These are phyloP conservation scores for Apiotrichum laibachii DNA, from an alignment of 1,284 basidiomycete genomes.

Conservation along the genomic window DNA sequence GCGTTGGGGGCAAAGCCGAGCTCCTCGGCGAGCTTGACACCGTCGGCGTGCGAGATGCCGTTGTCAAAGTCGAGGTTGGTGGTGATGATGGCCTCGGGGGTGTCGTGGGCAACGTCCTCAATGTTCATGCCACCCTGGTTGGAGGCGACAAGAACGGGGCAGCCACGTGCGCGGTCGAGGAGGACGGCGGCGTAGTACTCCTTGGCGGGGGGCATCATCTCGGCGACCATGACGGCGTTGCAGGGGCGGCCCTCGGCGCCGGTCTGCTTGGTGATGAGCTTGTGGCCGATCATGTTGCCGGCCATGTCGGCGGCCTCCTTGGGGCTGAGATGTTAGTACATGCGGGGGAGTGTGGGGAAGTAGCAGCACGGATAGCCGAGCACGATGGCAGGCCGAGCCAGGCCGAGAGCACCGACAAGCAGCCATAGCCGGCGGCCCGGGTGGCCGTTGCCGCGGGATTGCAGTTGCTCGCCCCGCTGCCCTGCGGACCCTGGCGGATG, in stretches of 20 bases:
- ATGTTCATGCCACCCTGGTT: conserved; percentile 97
- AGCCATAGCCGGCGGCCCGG: background rate
- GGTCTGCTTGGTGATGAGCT: conserved; percentile 98
- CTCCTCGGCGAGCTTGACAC: conserved; percentile 77
- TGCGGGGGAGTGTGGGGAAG: no score
- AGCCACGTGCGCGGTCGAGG: conserved; percentile 86
- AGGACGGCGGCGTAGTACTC: conserved; percentile 98
- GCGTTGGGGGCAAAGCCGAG: conserved; percentile 78
- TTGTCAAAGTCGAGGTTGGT: conserved; percentile 85
- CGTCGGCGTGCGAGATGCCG: conserved; percentile 72
- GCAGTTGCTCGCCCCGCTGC: background rate
- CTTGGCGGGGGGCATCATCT: conserved; percentile 87
- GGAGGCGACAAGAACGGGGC: conserved; percentile 91
- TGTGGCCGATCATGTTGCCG: conserved; percentile 88
- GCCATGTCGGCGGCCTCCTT: conserved; percentile 86
- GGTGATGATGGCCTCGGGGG: conserved; percentile 93
- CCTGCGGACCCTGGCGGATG: background rate
- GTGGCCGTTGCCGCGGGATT: background rate
- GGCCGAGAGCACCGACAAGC: conserved; percentile 1
- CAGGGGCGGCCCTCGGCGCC: conserved; percentile 88
- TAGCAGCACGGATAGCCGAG: background rate
- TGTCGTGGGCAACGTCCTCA: conserved; percentile 98
- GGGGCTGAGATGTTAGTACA: conserved; percentile 58
- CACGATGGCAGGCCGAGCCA: background rate
- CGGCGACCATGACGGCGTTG: conserved; percentile 98